Percentiles rank a stretch among this genome's conserved stretches.
Evolutionary conservation across 495 filamentous ascomycete genomes (phyloP).

Genomic region (Thermothielavioides terrestris): DNA sequence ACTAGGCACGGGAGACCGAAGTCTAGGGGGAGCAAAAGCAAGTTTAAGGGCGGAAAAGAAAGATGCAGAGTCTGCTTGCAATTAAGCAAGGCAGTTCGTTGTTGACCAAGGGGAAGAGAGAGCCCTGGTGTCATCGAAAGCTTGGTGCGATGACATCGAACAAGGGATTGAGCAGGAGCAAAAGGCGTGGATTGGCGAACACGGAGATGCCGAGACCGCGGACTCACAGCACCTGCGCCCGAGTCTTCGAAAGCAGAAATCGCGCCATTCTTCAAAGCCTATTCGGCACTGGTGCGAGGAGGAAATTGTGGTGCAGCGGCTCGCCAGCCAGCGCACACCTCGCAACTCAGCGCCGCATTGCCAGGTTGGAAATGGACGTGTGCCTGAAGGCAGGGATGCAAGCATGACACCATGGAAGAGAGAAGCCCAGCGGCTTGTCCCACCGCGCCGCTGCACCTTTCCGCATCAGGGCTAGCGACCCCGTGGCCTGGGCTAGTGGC

Average conservation of each 20-base stretch:
- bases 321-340: conserved; percentile 13
- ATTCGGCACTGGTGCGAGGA: not conserved
- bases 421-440: not conserved
- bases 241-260: not conserved
- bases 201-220: too few species aligned
- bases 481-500: conserved; percentile 1
- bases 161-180: too few species aligned
- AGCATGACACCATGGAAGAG: not conserved
- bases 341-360: not conserved
- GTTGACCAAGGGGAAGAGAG: too few species aligned
- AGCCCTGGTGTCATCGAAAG: too few species aligned
- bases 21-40: too few species aligned
- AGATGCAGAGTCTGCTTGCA: too few species aligned
- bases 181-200: too few species aligned
- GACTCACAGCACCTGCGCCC: too few species aligned
- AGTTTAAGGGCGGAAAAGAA: too few species aligned
- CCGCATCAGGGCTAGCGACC: conserved; percentile 9
- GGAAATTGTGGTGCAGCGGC: conserved; percentile 9
- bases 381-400: not conserved
- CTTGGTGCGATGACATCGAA: too few species aligned
- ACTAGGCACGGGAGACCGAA: too few species aligned
- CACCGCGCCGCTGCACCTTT: not conserved
- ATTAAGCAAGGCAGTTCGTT: too few species aligned
- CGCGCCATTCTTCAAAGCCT: not conserved
- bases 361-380: not conserved